Percentiles rank a stretch among this genome's conserved stretches.
Conservation (phyloP, 345 rosid species). For the Hypericum perforatum region DNA sequence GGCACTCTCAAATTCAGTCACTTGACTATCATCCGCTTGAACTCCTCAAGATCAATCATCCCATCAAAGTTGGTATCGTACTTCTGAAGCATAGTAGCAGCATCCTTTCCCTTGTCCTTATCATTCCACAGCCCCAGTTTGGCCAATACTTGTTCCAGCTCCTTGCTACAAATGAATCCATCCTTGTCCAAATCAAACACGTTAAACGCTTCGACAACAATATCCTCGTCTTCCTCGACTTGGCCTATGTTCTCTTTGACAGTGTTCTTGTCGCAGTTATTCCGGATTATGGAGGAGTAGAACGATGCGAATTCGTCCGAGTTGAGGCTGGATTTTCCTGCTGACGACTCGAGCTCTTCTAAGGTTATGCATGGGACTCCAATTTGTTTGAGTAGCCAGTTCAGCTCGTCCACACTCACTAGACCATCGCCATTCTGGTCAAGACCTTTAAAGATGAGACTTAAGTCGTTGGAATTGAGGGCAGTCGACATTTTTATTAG, state of each 20-base stretch:
- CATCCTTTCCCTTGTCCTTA: background rate
- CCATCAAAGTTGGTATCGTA: background rate
- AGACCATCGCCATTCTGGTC: background rate
- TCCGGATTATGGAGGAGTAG: background rate
- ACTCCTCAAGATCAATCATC: constrained; percentile 3
- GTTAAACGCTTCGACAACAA: background rate
- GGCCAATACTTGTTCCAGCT: background rate
- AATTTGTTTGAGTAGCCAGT: background rate
- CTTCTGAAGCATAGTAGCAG: background rate
- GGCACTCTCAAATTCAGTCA: background rate
- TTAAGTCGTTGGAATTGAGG: background rate
- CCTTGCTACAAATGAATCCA: background rate
- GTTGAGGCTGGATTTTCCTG: background rate
- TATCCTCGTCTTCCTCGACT: background rate
- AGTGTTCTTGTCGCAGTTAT: background rate
- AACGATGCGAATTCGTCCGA: background rate
- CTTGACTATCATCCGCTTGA: background rate
- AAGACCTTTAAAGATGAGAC: background rate
- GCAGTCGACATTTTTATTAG: background rate
- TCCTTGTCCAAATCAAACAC: constrained; percentile 1
- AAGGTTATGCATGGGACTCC: background rate
- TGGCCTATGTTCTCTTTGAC: background rate
- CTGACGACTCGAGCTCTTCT: background rate
- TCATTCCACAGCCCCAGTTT: background rate
- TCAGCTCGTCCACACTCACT: background rate